These are phyloP conservation scores for Colletotrichum sp. DNA, from an alignment of 2,329 filamentous ascomycete genomes.

Conservation along the genomic window DNA sequence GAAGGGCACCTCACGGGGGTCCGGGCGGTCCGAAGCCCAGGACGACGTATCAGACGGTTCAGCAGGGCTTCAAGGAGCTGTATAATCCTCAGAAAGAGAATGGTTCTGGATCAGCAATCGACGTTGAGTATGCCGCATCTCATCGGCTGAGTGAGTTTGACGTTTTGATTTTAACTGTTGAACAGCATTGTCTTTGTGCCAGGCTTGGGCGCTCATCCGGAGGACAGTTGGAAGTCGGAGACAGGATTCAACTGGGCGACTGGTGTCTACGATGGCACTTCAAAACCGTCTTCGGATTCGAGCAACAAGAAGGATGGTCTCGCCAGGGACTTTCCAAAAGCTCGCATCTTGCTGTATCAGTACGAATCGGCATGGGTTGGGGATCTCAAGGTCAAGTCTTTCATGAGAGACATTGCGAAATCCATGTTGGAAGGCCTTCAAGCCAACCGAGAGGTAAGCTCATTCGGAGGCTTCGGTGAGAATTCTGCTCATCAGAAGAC, in stretches of 20 bases:
- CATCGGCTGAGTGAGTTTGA: background rate
- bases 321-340: slow-evolving; percentile 41
- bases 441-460: slow-evolving; percentile 36
- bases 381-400: slow-evolving; percentile 44
- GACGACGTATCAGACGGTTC: slow-evolving; percentile 38
- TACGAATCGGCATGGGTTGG: slow-evolving; percentile 47
- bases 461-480: accelerated
- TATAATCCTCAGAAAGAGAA: slow-evolving; percentile 32
- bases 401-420: slow-evolving; percentile 41
- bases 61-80: slow-evolving; percentile 43
- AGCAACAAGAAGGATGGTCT: slow-evolving; percentile 32
- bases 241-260: slow-evolving; percentile 46
- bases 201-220: slow-evolving; percentile 42
- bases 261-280: slow-evolving; percentile 34
- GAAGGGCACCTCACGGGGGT: slow-evolving; percentile 13
- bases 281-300: slow-evolving; percentile 41
- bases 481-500: background rate
- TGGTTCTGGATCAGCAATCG: slow-evolving; percentile 27
- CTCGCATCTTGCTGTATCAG: slow-evolving; percentile 43
- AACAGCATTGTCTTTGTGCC: slow-evolving; percentile 44
- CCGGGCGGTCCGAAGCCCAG: slow-evolving; percentile 25
- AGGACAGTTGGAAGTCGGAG: slow-evolving; percentile 42
- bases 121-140: slow-evolving; percentile 36
- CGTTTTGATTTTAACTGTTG: slow-evolving; percentile 14
- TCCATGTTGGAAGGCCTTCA: slow-evolving; percentile 38